phyloP scores from a whole-genome alignment of 2,329 filamentous ascomycete genomes.

The Colletotrichum spinosum region DNA sequence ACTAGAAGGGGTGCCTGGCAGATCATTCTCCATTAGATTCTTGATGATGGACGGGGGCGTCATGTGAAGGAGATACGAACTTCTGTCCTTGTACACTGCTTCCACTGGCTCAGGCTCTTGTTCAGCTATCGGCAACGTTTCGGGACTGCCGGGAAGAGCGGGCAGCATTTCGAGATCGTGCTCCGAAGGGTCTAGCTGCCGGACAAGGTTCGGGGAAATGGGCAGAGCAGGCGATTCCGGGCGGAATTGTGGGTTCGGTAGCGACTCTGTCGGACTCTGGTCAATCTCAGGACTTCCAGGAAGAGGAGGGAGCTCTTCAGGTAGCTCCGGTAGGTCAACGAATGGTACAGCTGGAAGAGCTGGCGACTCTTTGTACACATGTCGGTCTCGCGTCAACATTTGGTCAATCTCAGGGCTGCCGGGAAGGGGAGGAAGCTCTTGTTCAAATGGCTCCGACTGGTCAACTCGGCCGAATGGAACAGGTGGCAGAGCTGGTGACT shows the following conservation, averaged over 20 bases:
- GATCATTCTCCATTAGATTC: conserved; percentile 40
- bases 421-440: conserved; percentile 22
- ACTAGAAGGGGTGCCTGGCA: conserved; percentile 40
- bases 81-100: conserved; percentile 55
- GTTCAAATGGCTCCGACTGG: neutral
- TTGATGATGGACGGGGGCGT: conserved; percentile 50
- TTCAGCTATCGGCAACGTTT: conserved; percentile 33
- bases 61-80: conserved; percentile 54
- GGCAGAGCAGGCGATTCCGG: conserved; percentile 17
- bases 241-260: too few species aligned
- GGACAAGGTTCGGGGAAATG: neutral
- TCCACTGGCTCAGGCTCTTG: conserved; percentile 54
- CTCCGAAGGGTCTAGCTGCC: neutral
- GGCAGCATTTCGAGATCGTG: conserved; percentile 29
- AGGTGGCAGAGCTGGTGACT: conserved; percentile 18
- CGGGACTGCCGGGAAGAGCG: conserved; percentile 34
- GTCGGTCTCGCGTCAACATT: neutral
- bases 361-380: conserved; percentile 9
- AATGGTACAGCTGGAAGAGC: conserved; percentile 12
- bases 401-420: conserved; percentile 8
- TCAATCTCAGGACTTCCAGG: conserved; percentile 14
- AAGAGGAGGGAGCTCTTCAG: conserved; percentile 16
- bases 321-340: conserved; percentile 1
- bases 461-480: conserved; percentile 1
- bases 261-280: neutral